phyloP scores from a whole-genome alignment of 441 rosid species.

The California macrophylla region DNA sequence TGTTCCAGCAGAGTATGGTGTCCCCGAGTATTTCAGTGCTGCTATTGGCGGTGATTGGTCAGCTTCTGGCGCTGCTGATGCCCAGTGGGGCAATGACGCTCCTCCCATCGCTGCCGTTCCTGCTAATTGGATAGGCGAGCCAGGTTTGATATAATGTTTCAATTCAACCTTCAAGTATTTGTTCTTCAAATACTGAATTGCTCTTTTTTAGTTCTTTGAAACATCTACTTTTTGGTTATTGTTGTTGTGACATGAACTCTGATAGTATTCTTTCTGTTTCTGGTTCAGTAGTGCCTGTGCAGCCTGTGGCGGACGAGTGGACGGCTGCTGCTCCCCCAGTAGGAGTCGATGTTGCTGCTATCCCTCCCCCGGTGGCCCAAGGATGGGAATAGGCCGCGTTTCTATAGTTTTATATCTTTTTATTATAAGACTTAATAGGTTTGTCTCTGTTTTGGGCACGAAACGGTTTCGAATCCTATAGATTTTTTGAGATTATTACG shows the following conservation, averaged over 20 bases:
- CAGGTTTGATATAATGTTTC: slow-evolving; percentile 27
- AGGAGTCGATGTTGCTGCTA: background rate
- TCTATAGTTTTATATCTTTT: no score
- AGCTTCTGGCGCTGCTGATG: slow-evolving; percentile 22
- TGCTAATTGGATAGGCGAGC: slow-evolving; percentile 28
- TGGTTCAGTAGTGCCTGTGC: background rate
- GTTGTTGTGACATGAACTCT: background rate
- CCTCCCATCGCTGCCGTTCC: slow-evolving; percentile 41
- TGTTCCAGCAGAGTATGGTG: slow-evolving; percentile 30
- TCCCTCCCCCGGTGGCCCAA: background rate
- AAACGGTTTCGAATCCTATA: no score
- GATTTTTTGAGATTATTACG: no score
- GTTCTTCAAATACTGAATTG: background rate
- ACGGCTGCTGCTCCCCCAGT: background rate
- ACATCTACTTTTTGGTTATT: no score
- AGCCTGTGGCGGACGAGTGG: background rate
- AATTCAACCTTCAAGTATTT: no score
- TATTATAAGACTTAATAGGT: no score
- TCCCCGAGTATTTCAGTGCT: slow-evolving; percentile 1
- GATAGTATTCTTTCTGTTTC: background rate
- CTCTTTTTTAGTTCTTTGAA: no score
- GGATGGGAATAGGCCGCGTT: background rate
- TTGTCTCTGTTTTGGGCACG: no score
- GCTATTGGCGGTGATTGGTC: background rate
- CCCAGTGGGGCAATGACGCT: slow-evolving; percentile 45